Percentiles rank a stretch among this genome's conserved stretches.
phyloP scores from a whole-genome alignment of 108 stramenopile genomes.

The Schizochytrium sp. region DNA sequence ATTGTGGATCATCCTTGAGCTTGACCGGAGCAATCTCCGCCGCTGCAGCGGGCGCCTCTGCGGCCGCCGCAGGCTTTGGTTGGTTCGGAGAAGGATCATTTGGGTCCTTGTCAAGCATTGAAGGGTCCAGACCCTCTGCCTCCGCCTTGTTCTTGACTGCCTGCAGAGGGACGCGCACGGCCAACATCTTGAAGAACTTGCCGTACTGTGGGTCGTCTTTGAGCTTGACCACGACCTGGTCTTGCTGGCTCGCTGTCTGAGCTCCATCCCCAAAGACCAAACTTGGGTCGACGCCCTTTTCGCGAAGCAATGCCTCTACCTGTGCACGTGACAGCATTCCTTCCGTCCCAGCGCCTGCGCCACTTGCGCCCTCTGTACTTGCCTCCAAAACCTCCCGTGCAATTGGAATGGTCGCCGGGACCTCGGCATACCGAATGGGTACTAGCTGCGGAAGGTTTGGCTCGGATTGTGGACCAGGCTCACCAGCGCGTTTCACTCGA shows the following conservation, averaged over 20 bases:
- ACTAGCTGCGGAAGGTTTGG: too few relatives aligned
- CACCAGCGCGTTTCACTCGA: not conserved
- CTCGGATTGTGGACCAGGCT: too few relatives aligned
- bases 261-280: not conserved
- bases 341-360: not conserved
- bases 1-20: not conserved
- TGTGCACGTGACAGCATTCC: not conserved
- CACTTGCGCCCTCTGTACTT: not conserved
- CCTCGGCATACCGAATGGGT: not conserved
- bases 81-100: not conserved
- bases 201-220: slow-evolving; percentile 7
- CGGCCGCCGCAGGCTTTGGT: not conserved
- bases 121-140: not conserved
- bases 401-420: not conserved
- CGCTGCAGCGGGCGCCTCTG: not conserved
- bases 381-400: not conserved
- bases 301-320: not conserved
- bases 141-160: not conserved
- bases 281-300: not conserved
- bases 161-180: not conserved
- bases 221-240: not conserved
- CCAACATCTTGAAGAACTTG: not conserved
- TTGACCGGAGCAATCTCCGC: not conserved
- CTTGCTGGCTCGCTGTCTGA: too few relatives aligned
- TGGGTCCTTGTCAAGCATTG: not conserved